A percentile compares a stretch with the other conserved stretches of the same genome.
Conservation (phyloP, 345 rosid genomes). For the Cardamine resedifolia region DNA sequence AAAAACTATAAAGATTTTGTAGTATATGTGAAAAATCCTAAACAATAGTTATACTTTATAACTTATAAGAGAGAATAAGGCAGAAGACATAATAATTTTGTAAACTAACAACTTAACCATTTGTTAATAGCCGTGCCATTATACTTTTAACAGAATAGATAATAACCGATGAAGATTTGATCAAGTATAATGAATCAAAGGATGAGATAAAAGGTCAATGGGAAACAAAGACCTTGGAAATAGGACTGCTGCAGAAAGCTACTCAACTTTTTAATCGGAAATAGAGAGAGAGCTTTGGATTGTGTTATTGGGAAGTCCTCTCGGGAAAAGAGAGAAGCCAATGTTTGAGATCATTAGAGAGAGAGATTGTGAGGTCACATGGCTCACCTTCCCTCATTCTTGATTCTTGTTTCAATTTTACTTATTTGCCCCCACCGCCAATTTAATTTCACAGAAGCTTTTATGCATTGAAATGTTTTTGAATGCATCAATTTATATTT, state of each 20-base stretch:
- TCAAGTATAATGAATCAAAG: neutral
- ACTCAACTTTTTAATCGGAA: slow-evolving; percentile 35
- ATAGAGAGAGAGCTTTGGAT: slow-evolving; percentile 26
- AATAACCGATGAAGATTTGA: neutral
- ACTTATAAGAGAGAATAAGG: neutral
- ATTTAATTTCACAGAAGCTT: neutral
- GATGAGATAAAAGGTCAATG: slow-evolving; percentile 3
- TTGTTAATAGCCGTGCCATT: neutral
- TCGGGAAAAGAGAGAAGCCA: slow-evolving; percentile 43
- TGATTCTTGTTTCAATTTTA: slow-evolving; percentile 10
- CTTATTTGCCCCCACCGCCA: slow-evolving; percentile 3
- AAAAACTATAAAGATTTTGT: neutral
- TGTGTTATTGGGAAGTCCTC: slow-evolving; percentile 17
- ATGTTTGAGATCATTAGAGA: slow-evolving; percentile 21
- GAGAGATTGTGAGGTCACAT: slow-evolving; percentile 55
- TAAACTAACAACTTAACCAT: neutral
- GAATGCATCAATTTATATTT: neutral
- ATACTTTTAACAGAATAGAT: neutral
- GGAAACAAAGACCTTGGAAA: slow-evolving; percentile 40
- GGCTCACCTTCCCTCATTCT: slow-evolving; percentile 47
- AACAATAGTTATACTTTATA: neutral
- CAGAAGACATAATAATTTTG: neutral
- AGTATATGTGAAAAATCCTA: neutral
- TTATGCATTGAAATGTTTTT: neutral
- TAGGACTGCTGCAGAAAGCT: slow-evolving; percentile 39